Conservation (phyloP, 331 rosid genomes). For the Pyrus hybrid region DNA sequence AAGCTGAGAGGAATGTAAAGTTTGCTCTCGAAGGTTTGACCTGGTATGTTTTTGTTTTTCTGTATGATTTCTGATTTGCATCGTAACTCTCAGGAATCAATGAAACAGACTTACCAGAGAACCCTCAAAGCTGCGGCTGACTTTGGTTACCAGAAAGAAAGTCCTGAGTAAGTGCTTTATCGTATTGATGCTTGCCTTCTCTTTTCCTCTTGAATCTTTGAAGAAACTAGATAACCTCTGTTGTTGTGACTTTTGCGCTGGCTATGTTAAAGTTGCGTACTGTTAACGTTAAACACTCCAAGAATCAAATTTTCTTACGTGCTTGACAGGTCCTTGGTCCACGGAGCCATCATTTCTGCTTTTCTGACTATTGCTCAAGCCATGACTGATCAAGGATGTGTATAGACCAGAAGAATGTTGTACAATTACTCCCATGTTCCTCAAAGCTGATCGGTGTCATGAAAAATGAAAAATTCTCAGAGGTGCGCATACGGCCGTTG, state of each 20-base stretch:
- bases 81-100: constrained; percentile 60
- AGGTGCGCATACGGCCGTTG: background rate
- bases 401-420: constrained; percentile 31
- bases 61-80: constrained; percentile 7
- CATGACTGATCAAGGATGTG: constrained; percentile 98
- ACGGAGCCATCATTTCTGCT: constrained; percentile 91
- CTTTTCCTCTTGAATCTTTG: background rate
- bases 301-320: background rate
- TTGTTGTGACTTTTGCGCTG: no score
- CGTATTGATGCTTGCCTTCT: background rate
- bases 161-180: constrained; percentile 71
- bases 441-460: constrained; percentile 8
- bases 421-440: constrained; percentile 17
- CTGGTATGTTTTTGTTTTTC: background rate
- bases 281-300: no score
- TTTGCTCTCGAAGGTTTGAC: background rate
- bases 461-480: background rate
- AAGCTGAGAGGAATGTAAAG: background rate
- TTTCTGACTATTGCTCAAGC: constrained; percentile 96
- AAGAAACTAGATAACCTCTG: background rate
- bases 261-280: no score
- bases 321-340: constrained; percentile 58
- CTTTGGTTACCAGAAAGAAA: constrained; percentile 86
- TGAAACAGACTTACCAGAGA: constrained; percentile 90
- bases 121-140: constrained; percentile 84